A percentile compares a stretch with the other conserved stretches of the same genome.
Evolutionary conservation across 2,329 filamentous ascomycete species (phyloP).

Genomic region (Xenoacremonium recifei): DNA sequence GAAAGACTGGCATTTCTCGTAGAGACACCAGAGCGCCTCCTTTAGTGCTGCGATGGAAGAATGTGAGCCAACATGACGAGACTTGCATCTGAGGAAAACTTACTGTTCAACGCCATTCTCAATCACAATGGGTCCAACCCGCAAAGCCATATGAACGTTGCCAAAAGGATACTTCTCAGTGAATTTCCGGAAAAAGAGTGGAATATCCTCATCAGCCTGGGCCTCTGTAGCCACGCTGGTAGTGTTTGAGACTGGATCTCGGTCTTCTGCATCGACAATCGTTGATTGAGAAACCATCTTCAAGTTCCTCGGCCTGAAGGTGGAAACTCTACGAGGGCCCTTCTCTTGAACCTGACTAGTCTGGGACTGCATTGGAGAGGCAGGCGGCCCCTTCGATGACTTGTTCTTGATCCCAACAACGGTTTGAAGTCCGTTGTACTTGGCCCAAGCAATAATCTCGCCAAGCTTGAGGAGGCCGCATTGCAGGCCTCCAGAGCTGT

Average conservation of each 20-base stretch:
- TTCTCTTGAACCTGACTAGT: conserved; percentile 5
- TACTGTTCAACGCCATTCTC: conserved; percentile 39
- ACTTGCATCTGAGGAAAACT: conserved; percentile 10
- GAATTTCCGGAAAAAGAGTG: conserved; percentile 27
- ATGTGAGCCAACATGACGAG: not conserved
- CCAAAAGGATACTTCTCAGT: conserved; percentile 34
- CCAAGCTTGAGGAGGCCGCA: conserved; percentile 15
- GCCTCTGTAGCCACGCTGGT: too few species aligned
- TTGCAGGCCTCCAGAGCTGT: not conserved
- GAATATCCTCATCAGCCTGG: conserved; percentile 25
- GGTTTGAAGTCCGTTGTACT: conserved; percentile 15
- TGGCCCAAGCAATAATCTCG: conserved; percentile 12
- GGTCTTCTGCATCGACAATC: too few species aligned
- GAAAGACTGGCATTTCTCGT: too few species aligned
- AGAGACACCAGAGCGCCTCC: too few species aligned
- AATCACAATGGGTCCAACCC: conserved; percentile 38
- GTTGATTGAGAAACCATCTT: too few species aligned
- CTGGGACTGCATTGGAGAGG: not conserved
- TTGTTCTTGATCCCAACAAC: conserved; percentile 12
- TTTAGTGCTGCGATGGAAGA: conserved; percentile 18
- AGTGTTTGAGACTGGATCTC: too few species aligned
- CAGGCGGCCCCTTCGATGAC: conserved; percentile 1
- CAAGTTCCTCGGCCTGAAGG: conserved; percentile 4
- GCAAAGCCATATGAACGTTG: conserved; percentile 40
- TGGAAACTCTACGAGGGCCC: not conserved